Base-by-base conservation (phyloP, 177 flowering plant species). In the Tripterygium wilfordii region DNA sequence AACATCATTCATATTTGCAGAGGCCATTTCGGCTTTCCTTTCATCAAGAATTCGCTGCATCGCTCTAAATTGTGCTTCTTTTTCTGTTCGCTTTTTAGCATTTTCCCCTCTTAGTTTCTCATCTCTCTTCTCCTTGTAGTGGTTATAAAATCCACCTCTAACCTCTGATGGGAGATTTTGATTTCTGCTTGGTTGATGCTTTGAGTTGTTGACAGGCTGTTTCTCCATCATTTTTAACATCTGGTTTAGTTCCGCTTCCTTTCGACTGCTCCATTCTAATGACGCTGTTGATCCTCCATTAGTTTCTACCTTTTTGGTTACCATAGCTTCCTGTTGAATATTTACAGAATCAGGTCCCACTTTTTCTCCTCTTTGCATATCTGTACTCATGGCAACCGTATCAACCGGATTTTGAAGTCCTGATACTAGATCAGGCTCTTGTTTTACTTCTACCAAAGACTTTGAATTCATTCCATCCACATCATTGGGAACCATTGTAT, bases 241-340 rank as follows among this genome's bases (percentile, higher is more conserved):
- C 52, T 77, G 78, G 33, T 78, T 75, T 59, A 90, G 64, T 50
- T 89, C 97, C 25, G 69, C 85, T 72, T 85, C 88, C 66, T 79
- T 90, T 56, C 68, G 75, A 48, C 61, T 78, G 56, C 42, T 84
- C 94, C 96, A 84, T 60, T 87, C 92, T 10, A 59, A 76, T 18
- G 87, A 65, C 41, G 64, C 57, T 10, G 56, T 42, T 46, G 59
- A 47, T 26, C 59, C 71, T 38, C 62, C 75, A 60, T 28, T 22
- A 38, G 26, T 50, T 48, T 67, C 77, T 36, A 68, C 77, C 50
- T 33, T 49, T 37, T 61, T 47, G 39, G 41, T 23, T 24, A 44
- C 42, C 41, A 27, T 47, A 23, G 53, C 16, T 49, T 61, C 74
- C 25, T 15, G 42, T 33, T 54, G 53, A 53, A 44, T 49, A 21